Evolutionary conservation across 2,329 filamentous ascomycete species (phyloP), one percentile per base, ranked within the genome.

Genomic region (Hypocrella siamensis): DNA sequence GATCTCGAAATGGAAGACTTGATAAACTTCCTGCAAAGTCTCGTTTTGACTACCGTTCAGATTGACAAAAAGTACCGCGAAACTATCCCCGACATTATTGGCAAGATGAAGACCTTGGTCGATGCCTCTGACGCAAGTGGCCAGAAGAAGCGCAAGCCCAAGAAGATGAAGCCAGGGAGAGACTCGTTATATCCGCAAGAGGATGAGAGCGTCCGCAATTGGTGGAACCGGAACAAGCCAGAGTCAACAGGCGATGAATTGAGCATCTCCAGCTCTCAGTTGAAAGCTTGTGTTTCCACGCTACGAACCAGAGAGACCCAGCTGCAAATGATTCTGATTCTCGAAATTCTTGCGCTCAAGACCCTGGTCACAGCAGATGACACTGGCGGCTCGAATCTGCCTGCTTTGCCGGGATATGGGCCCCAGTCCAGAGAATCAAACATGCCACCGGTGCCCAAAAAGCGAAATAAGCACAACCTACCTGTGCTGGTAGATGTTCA

Each of bases 11-110:
- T 77, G 52, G 56, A 58, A 17, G 70, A 83, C 31, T 57, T 86
- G 14, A 62, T 79, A 7, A 59, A 65, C 1, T 85, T 83, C 42
- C 49, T 88, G n/a, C 73, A 76, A 42, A 65, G 65, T 31, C 65
- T 83, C 35, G 56, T 81, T n/a, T 56, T 82, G 36, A 71, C 70
- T 2, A 75, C 73, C 1, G 62, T 71, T 5, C 62, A 77, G 28
- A 68, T 84, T 38, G 81, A 88, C 47, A 84, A 80, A 47, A 90
- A 88, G 47, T 86, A 82, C 44, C 68, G 72, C n/a, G 75, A 79
- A 33, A 74, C 72, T 3, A 51, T 88, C 17, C 74, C 77, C 0
- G 63, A 64, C 6, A 60, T 81, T 24, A 62, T 83, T 17, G 48
- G 56, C 3, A 61, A 65, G 30, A 69, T 75, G 45, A 70, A 70